Evolutionary conservation across 2,329 filamentous ascomycete species (phyloP), one percentile per base, ranked within the genome.

Genomic region (Claviceps monticola): DNA sequence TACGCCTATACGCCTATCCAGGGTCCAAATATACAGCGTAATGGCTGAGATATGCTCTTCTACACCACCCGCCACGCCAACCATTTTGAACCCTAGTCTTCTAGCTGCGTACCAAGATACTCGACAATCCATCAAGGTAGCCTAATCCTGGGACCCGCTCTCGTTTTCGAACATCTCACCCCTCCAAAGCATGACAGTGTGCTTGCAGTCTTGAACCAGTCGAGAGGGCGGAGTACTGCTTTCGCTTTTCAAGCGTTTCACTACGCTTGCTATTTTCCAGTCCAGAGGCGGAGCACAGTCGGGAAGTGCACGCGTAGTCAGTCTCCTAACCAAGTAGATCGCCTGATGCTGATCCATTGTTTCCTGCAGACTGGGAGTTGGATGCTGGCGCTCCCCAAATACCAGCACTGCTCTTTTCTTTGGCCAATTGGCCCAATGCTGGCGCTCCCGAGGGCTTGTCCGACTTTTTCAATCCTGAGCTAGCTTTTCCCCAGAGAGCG

Each of bases 381-480:
- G 72, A 54, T 47, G 81, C 74, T 16, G 84, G 76, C 0, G 86
- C 79, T 17, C 91, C 93, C 89, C 94, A 98, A 56, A 98, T 88
- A 7, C 90, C 89, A 16, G 90, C 89, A 60, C 83, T 89, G 53
- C 89, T 93, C 76, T 97, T 96, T 70, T 96, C 89, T 74, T 96
- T 96, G n/a, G 90, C 91, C 68, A 98, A 80, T 66, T 95, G 90
- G 34, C 89, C 90, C 70, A 98, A 78, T 51, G 90, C 90, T 49
- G 88, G 83, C 0, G 84, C 85, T 51, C 75, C 72, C 9, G 72
- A 74, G 13, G 76, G 73, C 2, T 82, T 77, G 54, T 69, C 74
- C 1, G 76, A 69, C 71, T 93, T 94, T 73, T 89, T 89, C 57
- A 89, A 78, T 46, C 83, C 82, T 11, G 77, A 77, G 56, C 82